These are phyloP conservation scores for Phylloporus sp. DNA, from an alignment of 768 basidiomycete species.

Conservation along the genomic window DNA sequence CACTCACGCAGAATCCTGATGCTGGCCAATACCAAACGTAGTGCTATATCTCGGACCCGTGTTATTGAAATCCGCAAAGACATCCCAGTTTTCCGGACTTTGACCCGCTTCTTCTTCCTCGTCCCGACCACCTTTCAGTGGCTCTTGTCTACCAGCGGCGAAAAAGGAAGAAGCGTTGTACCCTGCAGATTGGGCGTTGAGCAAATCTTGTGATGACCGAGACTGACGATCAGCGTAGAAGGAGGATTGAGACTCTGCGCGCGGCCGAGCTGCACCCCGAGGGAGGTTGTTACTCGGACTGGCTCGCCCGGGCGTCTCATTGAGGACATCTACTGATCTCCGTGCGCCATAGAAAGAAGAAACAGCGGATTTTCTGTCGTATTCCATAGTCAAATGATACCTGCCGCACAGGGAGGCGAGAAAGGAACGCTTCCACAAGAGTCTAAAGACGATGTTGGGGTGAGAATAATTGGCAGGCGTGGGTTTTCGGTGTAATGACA, in stretches of 20 bases:
- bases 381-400: constrained; percentile 59
- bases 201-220: constrained; percentile 43
- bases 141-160: constrained; percentile 65
- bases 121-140: constrained; percentile 71
- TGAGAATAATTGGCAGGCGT: constrained; percentile 10
- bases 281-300: constrained; percentile 13
- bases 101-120: constrained; percentile 51
- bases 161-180: constrained; percentile 72
- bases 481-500: not conserved
- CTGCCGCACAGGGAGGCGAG: constrained; percentile 1
- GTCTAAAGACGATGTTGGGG: not conserved
- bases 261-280: constrained; percentile 36
- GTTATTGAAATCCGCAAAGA: constrained; percentile 89
- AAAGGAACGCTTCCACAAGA: not conserved
- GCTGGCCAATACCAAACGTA: constrained; percentile 44
- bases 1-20: constrained; percentile 45
- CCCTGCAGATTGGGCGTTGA: constrained; percentile 54
- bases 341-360: constrained; percentile 73
- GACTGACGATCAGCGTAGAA: constrained; percentile 45
- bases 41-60: constrained; percentile 71
- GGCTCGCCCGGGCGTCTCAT: constrained; percentile 37
- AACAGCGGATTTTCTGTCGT: constrained; percentile 71
- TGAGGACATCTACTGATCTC: constrained; percentile 61
- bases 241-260: constrained; percentile 70
- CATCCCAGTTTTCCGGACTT: constrained; percentile 62